Evolutionary conservation across 2,329 filamentous ascomycete genomes (phyloP).

Genomic region (Xylariaceae sp.): DNA sequence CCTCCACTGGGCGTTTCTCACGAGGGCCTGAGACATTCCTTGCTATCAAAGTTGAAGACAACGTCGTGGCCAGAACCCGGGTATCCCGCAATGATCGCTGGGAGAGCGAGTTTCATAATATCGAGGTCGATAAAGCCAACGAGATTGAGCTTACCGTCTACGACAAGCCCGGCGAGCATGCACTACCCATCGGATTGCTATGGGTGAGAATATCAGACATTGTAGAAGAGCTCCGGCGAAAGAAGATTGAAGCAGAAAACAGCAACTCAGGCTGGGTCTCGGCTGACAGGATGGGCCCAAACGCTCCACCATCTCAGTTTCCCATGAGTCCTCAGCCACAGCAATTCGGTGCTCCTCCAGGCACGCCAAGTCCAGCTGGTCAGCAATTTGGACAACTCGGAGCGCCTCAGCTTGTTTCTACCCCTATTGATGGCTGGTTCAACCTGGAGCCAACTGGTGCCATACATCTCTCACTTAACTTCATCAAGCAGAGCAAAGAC

Average conservation of each 20-base stretch:
- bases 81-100: constrained; percentile 83
- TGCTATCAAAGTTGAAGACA: constrained; percentile 94
- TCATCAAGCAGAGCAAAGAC: constrained; percentile 86
- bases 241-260: constrained; percentile 95
- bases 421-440: constrained; percentile 90
- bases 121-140: constrained; percentile 97
- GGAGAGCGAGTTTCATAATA: constrained; percentile 86
- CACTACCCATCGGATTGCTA: constrained; percentile 88
- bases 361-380: constrained; percentile 37
- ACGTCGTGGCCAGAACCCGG: constrained; percentile 83
- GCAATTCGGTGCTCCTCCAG: constrained; percentile 42
- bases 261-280: constrained; percentile 96
- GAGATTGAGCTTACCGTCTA: constrained; percentile 98
- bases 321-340: constrained; percentile 52
- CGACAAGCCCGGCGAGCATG: constrained; percentile 87
- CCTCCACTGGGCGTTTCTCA: constrained; percentile 77
- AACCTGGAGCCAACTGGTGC: constrained; percentile 91
- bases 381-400: constrained; percentile 33
- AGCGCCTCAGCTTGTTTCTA: constrained; percentile 53
- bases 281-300: constrained; percentile 81
- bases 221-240: constrained; percentile 93
- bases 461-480: constrained; percentile 87
- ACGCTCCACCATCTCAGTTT: constrained; percentile 52
- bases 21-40: constrained; percentile 93
- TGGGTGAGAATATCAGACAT: constrained; percentile 98